These are phyloP conservation scores for Dipteronia dyeriana DNA, from an alignment of 345 rosid genomes.

Conservation along the genomic window DNA sequence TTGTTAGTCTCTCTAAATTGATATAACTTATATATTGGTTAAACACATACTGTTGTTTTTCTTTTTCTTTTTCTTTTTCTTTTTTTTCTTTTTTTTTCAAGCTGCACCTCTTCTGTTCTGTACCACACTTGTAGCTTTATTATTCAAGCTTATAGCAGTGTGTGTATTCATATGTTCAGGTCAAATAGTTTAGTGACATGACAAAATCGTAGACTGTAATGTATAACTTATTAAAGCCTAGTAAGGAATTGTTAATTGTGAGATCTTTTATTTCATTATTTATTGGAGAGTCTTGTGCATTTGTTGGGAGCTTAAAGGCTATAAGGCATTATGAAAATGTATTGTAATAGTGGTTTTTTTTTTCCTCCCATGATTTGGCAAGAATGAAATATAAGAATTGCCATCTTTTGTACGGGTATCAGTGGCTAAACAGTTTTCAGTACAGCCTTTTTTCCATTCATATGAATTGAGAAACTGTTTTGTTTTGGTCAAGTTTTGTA, in stretches of 20 bases:
- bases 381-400: too few relatives aligned
- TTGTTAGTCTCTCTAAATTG: neutral
- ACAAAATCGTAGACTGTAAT: neutral
- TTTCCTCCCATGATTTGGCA: too few relatives aligned
- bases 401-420: too few relatives aligned
- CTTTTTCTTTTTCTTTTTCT: neutral
- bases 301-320: neutral
- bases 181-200: slow-evolving; percentile 8
- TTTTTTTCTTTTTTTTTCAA: neutral
- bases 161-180: neutral
- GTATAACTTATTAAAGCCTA: neutral
- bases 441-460: too few relatives aligned
- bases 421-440: too few relatives aligned
- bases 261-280: too few relatives aligned
- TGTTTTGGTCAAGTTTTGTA: too few relatives aligned
- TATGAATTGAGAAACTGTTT: too few relatives aligned
- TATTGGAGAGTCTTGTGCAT: neutral
- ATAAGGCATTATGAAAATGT: neutral
- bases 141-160: neutral
- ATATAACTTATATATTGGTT: neutral
- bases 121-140: neutral
- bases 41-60: neutral
- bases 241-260: neutral
- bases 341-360: too few relatives aligned
- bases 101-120: neutral